These are phyloP conservation scores for Penicillium nucicola DNA, from an alignment of 495 filamentous ascomycete genomes.

Conservation along the genomic window DNA sequence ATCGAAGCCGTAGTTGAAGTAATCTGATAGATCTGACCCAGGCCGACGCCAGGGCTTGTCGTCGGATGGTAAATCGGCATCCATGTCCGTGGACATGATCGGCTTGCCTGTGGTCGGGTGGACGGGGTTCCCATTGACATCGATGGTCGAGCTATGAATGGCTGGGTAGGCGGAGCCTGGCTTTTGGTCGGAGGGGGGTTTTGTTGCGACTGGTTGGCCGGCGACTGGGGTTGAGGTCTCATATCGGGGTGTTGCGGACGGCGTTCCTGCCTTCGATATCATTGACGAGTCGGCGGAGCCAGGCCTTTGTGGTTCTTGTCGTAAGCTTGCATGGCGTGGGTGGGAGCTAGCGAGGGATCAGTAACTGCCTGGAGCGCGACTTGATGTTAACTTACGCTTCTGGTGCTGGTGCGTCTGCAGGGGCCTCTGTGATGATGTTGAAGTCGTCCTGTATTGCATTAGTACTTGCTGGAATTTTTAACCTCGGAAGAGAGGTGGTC, in stretches of 20 bases:
- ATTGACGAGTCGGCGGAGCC: slow-evolving; percentile 47
- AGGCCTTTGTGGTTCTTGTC: slow-evolving; percentile 64
- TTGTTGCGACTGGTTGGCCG: slow-evolving; percentile 33
- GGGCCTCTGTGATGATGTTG: slow-evolving; percentile 92
- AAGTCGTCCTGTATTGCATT: slow-evolving; percentile 62
- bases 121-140: slow-evolving; percentile 77
- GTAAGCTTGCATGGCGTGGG: slow-evolving; percentile 44
- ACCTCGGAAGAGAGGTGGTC: slow-evolving; percentile 23
- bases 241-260: slow-evolving; percentile 36
- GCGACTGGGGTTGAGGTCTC: slow-evolving; percentile 45
- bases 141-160: slow-evolving; percentile 72
- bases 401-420: slow-evolving; percentile 65
- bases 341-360: slow-evolving; percentile 28
- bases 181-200: slow-evolving; percentile 40
- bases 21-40: slow-evolving; percentile 92
- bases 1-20: slow-evolving; percentile 99
- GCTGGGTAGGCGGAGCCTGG: slow-evolving; percentile 60
- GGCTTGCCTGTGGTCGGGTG: slow-evolving; percentile 72
- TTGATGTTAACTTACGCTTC: slow-evolving; percentile 42
- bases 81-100: slow-evolving; percentile 69
- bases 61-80: slow-evolving; percentile 71
- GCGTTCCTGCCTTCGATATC: slow-evolving; percentile 29
- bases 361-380: slow-evolving; percentile 1
- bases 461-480: background rate
- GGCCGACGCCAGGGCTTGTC: slow-evolving; percentile 96